Conservation (phyloP, 345 rosid genomes). For the Eucalyptus pauciflora region DNA sequence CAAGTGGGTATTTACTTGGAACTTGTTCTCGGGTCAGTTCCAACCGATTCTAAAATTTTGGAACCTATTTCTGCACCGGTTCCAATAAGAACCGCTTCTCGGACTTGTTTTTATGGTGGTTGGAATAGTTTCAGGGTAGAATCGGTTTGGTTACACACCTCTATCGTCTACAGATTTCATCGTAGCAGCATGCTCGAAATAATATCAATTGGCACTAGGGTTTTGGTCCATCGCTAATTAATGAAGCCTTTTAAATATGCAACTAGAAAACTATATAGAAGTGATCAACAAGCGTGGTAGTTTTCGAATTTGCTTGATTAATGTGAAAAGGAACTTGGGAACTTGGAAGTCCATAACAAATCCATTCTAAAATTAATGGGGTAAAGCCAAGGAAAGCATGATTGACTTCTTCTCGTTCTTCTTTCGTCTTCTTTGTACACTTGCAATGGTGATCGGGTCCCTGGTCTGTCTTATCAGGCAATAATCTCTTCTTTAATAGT, state of each 20-base stretch:
- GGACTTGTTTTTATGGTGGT: no score
- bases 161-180: background rate
- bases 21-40: rapidly evolving
- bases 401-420: background rate
- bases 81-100: rapidly evolving
- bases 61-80: rapidly evolving
- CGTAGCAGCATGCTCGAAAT: background rate
- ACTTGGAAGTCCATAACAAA: background rate
- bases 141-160: no score
- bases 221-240: background rate
- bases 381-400: background rate
- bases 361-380: background rate
- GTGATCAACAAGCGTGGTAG: background rate
- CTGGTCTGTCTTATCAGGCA: background rate
- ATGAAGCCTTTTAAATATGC: background rate
- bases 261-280: background rate
- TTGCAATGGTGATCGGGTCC: background rate
- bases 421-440: background rate
- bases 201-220: background rate
- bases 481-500: background rate
- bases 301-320: background rate
- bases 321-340: background rate
- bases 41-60: no score
- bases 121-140: no score
- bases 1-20: no score